Conservation (phyloP, 345 rosid species). For the Alliaria petiolata region DNA sequence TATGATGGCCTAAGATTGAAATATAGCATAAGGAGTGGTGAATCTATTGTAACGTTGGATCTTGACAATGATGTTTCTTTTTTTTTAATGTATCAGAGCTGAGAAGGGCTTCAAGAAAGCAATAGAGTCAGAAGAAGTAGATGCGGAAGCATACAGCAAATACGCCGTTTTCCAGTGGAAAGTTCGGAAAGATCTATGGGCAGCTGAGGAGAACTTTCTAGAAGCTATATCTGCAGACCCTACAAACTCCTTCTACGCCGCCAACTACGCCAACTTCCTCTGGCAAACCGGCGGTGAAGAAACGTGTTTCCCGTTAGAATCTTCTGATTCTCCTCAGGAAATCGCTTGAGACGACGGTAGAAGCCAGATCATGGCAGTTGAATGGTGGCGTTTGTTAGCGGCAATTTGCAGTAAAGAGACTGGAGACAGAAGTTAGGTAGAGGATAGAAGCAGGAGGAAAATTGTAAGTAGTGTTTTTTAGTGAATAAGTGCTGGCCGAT, state of each 20-base stretch:
- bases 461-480: slow-evolving; percentile 23
- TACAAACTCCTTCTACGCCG: slow-evolving; percentile 41
- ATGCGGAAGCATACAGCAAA: slow-evolving; percentile 53
- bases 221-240: slow-evolving; percentile 62
- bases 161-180: slow-evolving; percentile 74
- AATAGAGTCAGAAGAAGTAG: slow-evolving; percentile 43
- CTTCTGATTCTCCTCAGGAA: slow-evolving; percentile 19
- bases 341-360: slow-evolving; percentile 8
- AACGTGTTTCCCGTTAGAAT: slow-evolving; percentile 54
- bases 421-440: slow-evolving; percentile 7
- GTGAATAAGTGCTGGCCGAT: slow-evolving; percentile 4
- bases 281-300: slow-evolving; percentile 74
- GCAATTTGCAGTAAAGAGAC: slow-evolving; percentile 1
- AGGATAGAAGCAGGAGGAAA: slow-evolving; percentile 9
- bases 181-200: slow-evolving; percentile 60
- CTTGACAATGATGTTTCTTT: neutral
- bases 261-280: slow-evolving; percentile 69
- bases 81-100: slow-evolving; percentile 47
- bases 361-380: neutral
- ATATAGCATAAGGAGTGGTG: neutral
- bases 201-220: slow-evolving; percentile 68
- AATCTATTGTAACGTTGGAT: neutral
- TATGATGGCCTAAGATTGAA: neutral
- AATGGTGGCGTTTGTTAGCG: neutral
- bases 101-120: slow-evolving; percentile 76